Base-by-base conservation (phyloP, 192 early-diverging fungal genomes). In the Rhizophagus sp. region DNA sequence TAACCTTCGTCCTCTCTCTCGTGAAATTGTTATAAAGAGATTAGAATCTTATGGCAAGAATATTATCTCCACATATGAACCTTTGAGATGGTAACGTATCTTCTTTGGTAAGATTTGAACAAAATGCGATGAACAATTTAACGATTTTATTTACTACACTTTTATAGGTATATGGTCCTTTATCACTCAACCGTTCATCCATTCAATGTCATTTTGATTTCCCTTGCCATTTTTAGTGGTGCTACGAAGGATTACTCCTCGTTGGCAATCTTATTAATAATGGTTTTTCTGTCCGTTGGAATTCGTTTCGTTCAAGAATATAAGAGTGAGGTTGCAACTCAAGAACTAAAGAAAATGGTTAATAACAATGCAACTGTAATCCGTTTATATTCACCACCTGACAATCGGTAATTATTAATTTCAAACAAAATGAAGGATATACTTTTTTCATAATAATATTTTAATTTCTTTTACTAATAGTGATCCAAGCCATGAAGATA, bases 271-370 rank as follows among this genome's bases (percentile, higher is more conserved):
- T 82, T 85, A 80, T 80, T 85, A 41, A 13, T 76, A 41, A 86
- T 88, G 86, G 80, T 87, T 27, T 0, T 81, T 5, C 39, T 87
- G 8, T 85, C 84, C 1, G 81, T 85, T 13, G 64, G 36, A 15
- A 61, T 87, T 4, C 82, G 84, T 3, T 87, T 87, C 71, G 81
- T 81, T 80, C 86, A 87, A 64, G 87, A 88, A 39, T 82, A 80
- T 67, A 83, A 83, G 49, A 85, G 86, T 17, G 80, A 79, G 2
- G 33, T 71, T 2, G 81, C 84, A 1, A 79, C 82, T 27, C 52
- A 81, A 30, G 27, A 78, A 10, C 39, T 88, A 27, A 81, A 81
- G 11, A 81, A 83, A 0, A 76, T 88, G 80, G 84, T 86, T 30
- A 74, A 78, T 22, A 81, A 78, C 47, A 34, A 76, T 39, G 75